A percentile compares a stretch with the other conserved stretches of the same genome.
These are phyloP conservation scores for Aciculosporium take DNA, from an alignment of 2,329 filamentous ascomycete genomes.

Conservation along the genomic window DNA sequence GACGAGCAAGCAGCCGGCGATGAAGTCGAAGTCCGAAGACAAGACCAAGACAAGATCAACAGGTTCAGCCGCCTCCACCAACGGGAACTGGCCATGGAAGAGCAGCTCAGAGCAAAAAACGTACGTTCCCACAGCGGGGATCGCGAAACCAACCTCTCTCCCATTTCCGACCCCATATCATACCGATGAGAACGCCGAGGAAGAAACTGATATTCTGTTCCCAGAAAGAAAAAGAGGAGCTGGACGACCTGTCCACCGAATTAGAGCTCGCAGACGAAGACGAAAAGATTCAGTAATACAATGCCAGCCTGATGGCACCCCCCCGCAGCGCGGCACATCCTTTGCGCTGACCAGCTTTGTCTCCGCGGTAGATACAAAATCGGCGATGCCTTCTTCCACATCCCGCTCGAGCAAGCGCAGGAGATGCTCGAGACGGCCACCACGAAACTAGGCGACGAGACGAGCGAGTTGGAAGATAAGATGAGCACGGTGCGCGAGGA, in stretches of 20 bases:
- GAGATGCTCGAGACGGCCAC: conserved; percentile 63
- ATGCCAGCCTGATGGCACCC: background rate
- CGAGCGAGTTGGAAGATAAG: conserved; percentile 62
- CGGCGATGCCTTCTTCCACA: conserved; percentile 84
- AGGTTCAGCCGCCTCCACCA: conserved; percentile 90
- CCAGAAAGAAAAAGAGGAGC: conserved; percentile 96
- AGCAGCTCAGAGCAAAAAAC: conserved; percentile 65
- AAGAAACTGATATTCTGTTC: conserved; percentile 5
- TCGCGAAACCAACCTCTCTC: too few species aligned
- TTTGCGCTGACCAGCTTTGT: background rate
- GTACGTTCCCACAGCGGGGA: too few species aligned
- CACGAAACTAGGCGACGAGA: conserved; percentile 61
- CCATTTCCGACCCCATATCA: too few species aligned
- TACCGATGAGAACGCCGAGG: too few species aligned
- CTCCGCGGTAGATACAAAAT: conserved; percentile 65
- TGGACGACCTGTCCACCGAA: conserved; percentile 83
- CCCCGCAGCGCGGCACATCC: background rate
- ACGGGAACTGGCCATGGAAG: conserved; percentile 63
- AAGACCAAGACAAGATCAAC: conserved; percentile 99
- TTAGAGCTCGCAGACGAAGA: conserved; percentile 93
- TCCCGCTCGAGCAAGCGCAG: conserved; percentile 74
- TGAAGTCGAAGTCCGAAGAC: conserved; percentile 85
- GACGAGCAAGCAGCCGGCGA: conserved; percentile 65
- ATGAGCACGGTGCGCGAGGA: conserved; percentile 64
- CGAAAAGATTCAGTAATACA: conserved; percentile 71